Conservation (phyloP, 768 basidiomycete species). For the Serendipita indica region DNA sequence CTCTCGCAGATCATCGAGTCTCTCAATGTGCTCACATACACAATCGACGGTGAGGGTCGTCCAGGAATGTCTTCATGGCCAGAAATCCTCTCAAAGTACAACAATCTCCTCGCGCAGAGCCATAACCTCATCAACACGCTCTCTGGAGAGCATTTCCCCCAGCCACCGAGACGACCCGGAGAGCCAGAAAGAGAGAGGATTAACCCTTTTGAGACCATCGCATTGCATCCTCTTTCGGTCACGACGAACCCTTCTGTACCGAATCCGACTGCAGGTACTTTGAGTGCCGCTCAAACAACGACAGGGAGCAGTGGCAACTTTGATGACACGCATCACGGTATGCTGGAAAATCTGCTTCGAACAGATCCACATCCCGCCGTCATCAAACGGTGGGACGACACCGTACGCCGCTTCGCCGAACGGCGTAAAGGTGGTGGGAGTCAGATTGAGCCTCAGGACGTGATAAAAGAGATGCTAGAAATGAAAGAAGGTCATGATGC, state of each 20-base stretch:
- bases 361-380: conserved; percentile 73
- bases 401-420: conserved; percentile 52
- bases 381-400: conserved; percentile 51
- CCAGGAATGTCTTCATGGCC: conserved; percentile 70
- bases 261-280: not conserved
- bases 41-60: conserved; percentile 40
- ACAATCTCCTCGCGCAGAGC: conserved; percentile 66
- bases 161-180: conserved; percentile 11
- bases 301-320: not conserved
- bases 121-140: conserved; percentile 60
- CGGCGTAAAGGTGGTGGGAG: conserved; percentile 17
- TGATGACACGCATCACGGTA: conserved; percentile 3
- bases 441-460: conserved; percentile 7
- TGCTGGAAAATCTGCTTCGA: conserved; percentile 34
- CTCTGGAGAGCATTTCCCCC: conserved; percentile 21
- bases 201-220: conserved; percentile 49
- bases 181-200: conserved; percentile 16
- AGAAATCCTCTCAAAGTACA: conserved; percentile 76
- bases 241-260: not conserved
- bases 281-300: not conserved
- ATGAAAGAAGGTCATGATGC: conserved; percentile 58
- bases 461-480: conserved; percentile 12
- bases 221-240: conserved; percentile 42
- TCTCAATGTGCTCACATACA: conserved; percentile 33
- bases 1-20: conserved; percentile 68